Conservation (phyloP, 805 yeast genomes). For the Priceomyces carsonii region DNA sequence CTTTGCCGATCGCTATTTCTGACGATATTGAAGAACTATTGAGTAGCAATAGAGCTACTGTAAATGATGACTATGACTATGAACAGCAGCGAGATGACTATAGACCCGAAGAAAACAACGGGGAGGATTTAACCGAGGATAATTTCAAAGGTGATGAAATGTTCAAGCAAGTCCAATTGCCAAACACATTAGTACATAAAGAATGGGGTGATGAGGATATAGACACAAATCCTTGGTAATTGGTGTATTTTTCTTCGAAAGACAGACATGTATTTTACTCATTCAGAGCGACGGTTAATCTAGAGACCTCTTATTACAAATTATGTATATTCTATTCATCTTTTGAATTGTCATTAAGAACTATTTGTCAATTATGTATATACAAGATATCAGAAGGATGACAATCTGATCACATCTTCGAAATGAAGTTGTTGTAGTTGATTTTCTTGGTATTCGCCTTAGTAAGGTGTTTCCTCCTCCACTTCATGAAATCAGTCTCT, state of each 20-base stretch:
- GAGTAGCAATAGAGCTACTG: conserved; percentile 26
- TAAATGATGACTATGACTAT: conserved; percentile 33
- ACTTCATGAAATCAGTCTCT: conserved; percentile 61
- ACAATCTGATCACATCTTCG: conserved; percentile 42
- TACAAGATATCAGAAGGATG: background rate
- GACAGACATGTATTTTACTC: too few species aligned
- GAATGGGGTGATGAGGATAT: conserved; percentile 48
- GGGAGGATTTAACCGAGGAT: conserved; percentile 16
- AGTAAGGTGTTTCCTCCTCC: conserved; percentile 67
- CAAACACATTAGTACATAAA: conserved; percentile 51
- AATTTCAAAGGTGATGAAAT: conserved; percentile 46
- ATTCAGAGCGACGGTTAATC: too few species aligned
- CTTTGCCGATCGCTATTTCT: conserved; percentile 64
- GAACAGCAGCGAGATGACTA: conserved; percentile 24
- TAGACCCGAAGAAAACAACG: conserved; percentile 21
- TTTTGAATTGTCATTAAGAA: background rate
- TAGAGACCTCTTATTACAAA: too few species aligned
- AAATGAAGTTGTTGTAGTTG: conserved; percentile 76
- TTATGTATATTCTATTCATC: too few species aligned
- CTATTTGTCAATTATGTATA: background rate
- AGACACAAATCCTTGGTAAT: conserved; percentile 68
- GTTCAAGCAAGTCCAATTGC: conserved; percentile 50
- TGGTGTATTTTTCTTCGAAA: too few species aligned
- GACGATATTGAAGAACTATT: conserved; percentile 70
- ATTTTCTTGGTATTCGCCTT: conserved; percentile 66